phyloP scores from a whole-genome alignment of 2,329 filamentous ascomycete species.

The Fusarium redolens region DNA sequence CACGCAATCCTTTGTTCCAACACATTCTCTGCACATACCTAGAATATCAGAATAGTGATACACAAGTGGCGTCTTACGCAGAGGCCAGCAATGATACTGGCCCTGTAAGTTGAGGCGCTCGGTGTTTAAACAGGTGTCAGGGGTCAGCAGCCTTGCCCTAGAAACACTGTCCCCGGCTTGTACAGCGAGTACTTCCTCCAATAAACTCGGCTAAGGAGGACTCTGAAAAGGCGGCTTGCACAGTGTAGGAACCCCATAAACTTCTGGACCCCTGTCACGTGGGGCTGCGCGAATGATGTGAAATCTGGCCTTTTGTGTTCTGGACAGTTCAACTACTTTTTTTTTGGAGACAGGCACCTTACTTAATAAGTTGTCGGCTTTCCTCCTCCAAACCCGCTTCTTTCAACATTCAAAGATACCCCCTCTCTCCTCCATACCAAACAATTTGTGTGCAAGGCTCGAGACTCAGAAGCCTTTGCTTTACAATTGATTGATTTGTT shows the following conservation, averaged over 20 bases:
- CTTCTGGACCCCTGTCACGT: constrained; percentile 49
- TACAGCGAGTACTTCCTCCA: neutral
- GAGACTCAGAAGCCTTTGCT: constrained; percentile 44
- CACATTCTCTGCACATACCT: neutral
- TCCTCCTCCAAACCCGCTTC: constrained; percentile 47
- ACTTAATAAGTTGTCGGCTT: constrained; percentile 51
- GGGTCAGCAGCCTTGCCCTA: constrained; percentile 31
- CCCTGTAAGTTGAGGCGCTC: constrained; percentile 19
- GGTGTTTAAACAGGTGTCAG: constrained; percentile 24
- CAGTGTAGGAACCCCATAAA: constrained; percentile 29
- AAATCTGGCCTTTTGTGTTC: constrained; percentile 58
- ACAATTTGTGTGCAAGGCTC: constrained; percentile 47
- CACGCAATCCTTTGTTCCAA: constrained; percentile 10
- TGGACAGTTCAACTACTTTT: constrained; percentile 54
- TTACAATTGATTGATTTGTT: constrained; percentile 39
- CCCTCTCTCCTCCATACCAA: constrained; percentile 41
- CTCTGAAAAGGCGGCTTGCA: constrained; percentile 28
- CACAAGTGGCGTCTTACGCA: constrained; percentile 22
- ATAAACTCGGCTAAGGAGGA: neutral
- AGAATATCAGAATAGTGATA: neutral
- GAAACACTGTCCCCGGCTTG: constrained; percentile 32
- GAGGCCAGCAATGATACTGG: constrained; percentile 5
- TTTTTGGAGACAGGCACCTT: constrained; percentile 45
- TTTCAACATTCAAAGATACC: constrained; percentile 48
- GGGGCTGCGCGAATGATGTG: constrained; percentile 36